A percentile compares a stretch with the other conserved stretches of the same genome.
phyloP scores from a whole-genome alignment of 495 filamentous ascomycete species.

The Trichoderma gamsii region DNA sequence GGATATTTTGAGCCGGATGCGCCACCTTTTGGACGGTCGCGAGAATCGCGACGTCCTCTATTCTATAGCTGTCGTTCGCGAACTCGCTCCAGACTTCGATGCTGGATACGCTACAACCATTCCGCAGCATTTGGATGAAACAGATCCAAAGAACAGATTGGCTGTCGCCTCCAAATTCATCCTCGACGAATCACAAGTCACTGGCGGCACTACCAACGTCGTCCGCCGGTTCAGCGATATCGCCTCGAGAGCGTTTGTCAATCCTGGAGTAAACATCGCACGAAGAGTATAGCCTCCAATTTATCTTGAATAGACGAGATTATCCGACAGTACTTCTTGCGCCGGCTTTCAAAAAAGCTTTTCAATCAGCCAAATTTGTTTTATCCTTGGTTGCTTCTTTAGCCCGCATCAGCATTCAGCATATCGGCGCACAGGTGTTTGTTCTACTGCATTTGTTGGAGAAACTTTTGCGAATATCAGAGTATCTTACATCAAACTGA shows the following conservation, averaged over 20 bases:
- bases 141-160: slow-evolving; percentile 65
- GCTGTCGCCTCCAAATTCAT: slow-evolving; percentile 78
- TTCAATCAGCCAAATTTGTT: background rate
- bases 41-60: slow-evolving; percentile 93
- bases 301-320: background rate
- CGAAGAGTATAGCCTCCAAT: slow-evolving; percentile 15
- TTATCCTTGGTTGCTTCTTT: background rate
- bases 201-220: slow-evolving; percentile 70
- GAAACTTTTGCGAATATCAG: background rate
- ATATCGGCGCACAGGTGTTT: background rate
- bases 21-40: slow-evolving; percentile 63
- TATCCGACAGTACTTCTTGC: background rate
- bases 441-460: background rate
- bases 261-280: slow-evolving; percentile 14
- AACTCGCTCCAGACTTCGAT: slow-evolving; percentile 62
- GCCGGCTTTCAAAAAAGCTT: background rate
- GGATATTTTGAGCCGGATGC: slow-evolving; percentile 53
- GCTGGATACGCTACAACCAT: slow-evolving; percentile 53
- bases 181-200: slow-evolving; percentile 61
- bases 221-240: slow-evolving; percentile 72
- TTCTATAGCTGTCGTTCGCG: slow-evolving; percentile 73
- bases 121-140: slow-evolving; percentile 59
- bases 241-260: slow-evolving; percentile 36
- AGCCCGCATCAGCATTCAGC: background rate
- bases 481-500: background rate